These are phyloP conservation scores for Psilocybe sp. DNA, from an alignment of 768 basidiomycete genomes.

Conservation along the genomic window DNA sequence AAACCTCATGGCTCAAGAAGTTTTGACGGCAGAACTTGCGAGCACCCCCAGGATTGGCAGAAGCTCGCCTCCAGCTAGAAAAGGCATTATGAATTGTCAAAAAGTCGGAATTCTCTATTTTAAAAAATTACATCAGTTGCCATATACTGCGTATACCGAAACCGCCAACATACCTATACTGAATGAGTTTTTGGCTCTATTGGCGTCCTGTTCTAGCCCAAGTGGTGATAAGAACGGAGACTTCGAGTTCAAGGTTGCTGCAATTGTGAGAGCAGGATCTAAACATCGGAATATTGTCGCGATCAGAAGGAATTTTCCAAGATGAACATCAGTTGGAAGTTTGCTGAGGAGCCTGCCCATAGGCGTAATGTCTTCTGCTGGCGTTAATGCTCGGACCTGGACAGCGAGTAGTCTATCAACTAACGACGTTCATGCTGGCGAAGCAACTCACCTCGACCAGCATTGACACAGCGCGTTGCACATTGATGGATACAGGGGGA, in stretches of 20 bases:
- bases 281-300: conserved; percentile 85
- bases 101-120: conserved; percentile 89
- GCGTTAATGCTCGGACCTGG: conserved; percentile 83
- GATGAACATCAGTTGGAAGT: conserved; percentile 92
- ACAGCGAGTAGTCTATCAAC: conserved; percentile 2
- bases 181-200: conserved; percentile 80
- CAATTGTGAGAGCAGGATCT: conserved; percentile 96
- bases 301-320: conserved; percentile 88
- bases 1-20: conserved; percentile 81
- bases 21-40: conserved; percentile 78
- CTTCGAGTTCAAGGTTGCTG: conserved; percentile 88
- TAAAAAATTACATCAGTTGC: conserved; percentile 2
- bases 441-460: conserved; percentile 72
- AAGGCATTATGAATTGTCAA: conserved; percentile 91
- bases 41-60: conserved; percentile 55
- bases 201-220: conserved; percentile 84
- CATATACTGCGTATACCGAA: not conserved
- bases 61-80: conserved; percentile 79
- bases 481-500: conserved; percentile 81
- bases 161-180: conserved; percentile 53
- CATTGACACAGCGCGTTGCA: conserved; percentile 85
- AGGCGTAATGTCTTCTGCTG: conserved; percentile 87
- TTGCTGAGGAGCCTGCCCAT: conserved; percentile 90
- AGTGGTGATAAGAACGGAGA: conserved; percentile 90
- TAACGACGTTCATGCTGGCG: not conserved